These are phyloP conservation scores for Colletotrichum ledebouriae DNA, from an alignment of 2,329 filamentous ascomycete species.

Conservation along the genomic window DNA sequence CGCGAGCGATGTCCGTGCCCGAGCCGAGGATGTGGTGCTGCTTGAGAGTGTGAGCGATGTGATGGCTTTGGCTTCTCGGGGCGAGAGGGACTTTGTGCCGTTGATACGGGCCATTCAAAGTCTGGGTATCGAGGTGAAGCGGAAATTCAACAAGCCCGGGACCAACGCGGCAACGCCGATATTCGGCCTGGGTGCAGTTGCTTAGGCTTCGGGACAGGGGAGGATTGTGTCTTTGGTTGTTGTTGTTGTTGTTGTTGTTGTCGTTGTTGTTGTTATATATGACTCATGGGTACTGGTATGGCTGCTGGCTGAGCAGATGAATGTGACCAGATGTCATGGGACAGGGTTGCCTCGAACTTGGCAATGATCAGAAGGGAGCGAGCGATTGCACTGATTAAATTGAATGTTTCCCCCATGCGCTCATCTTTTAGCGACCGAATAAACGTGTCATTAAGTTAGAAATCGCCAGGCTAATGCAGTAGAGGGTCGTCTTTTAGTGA, in stretches of 20 bases:
- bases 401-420: no score
- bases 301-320: no score
- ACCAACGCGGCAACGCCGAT: background rate
- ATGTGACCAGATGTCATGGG: no score
- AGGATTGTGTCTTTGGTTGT: background rate
- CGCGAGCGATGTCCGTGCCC: slow-evolving; percentile 38
- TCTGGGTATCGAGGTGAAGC: slow-evolving; percentile 46
- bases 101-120: slow-evolving; percentile 47
- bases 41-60: slow-evolving; percentile 43
- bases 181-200: background rate
- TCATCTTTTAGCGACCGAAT: no score
- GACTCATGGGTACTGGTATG: no score
- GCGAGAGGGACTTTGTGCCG: slow-evolving; percentile 47
- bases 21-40: slow-evolving; percentile 44
- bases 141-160: slow-evolving; percentile 25
- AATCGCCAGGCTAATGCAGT: background rate
- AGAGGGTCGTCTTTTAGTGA: slow-evolving; percentile 31
- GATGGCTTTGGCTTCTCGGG: slow-evolving; percentile 43
- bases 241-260: no score
- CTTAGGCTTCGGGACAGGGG: background rate
- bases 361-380: no score
- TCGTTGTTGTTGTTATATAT: background rate
- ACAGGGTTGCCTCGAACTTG: no score
- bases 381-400: no score
- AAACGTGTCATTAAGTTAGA: background rate